Conservation (phyloP, 208 protist genomes). For the Crithidia fasciculata region DNA sequence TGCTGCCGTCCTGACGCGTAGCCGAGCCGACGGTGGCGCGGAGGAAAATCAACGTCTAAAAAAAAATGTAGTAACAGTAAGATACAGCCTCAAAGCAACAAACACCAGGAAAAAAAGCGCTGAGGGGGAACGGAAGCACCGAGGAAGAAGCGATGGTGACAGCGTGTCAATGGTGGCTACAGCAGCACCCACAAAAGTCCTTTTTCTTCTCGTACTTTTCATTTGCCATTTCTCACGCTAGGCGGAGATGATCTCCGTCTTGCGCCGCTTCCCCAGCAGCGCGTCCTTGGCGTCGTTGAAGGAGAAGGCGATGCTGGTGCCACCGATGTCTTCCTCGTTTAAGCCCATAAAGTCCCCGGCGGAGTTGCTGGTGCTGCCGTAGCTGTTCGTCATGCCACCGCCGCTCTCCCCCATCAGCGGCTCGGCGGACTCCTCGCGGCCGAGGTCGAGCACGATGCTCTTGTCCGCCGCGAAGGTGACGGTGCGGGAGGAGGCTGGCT, state of each 20-base stretch:
- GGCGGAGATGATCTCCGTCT: conserved; percentile 29
- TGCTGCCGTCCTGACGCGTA: too few relatives aligned
- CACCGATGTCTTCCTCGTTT: conserved; percentile 55
- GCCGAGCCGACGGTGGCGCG: too few relatives aligned
- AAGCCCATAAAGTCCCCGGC: conserved; percentile 22
- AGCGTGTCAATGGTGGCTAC: too few relatives aligned
- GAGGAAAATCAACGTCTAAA: too few relatives aligned
- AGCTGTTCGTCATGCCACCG: conserved; percentile 36
- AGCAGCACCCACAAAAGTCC: too few relatives aligned
- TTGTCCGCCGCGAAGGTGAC: conserved; percentile 64
- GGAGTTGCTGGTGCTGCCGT: conserved; percentile 14
- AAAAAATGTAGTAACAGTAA: too few relatives aligned
- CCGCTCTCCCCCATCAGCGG: conserved; percentile 4
- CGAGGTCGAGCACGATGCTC: conserved; percentile 61
- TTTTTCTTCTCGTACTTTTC: too few relatives aligned
- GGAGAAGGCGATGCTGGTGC: conserved; percentile 58
- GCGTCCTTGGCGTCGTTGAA: conserved; percentile 43
- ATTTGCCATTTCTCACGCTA: background rate
- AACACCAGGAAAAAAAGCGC: too few relatives aligned
- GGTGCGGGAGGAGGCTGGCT: conserved; percentile 38
- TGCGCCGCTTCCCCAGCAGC: conserved; percentile 37
- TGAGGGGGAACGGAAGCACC: too few relatives aligned
- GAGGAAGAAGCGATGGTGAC: too few relatives aligned
- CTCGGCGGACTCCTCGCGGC: conserved; percentile 29
- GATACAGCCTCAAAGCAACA: too few relatives aligned